Conservation (phyloP, 768 basidiomycete species). For the Boletus speciosus region DNA sequence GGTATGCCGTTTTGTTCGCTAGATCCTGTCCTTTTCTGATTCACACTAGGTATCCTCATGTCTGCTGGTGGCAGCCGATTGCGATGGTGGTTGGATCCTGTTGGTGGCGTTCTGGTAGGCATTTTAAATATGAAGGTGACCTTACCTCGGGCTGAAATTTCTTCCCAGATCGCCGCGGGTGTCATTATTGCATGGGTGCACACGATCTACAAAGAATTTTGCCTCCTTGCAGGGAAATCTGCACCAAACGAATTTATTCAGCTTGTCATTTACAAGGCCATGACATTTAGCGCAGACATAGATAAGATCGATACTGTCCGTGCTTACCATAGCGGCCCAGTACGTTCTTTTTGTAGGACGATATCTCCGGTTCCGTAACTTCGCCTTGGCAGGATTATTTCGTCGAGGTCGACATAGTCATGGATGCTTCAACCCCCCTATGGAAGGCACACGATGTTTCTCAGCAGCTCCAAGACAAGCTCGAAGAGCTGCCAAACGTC, state of each 20-base stretch:
- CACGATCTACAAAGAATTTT: constrained; percentile 80
- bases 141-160: neutral
- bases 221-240: constrained; percentile 85
- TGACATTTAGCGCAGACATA: constrained; percentile 86
- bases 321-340: constrained; percentile 88
- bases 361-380: neutral
- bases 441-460: constrained; percentile 87
- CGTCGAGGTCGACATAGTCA: constrained; percentile 94
- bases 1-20: constrained; percentile 38
- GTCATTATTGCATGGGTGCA: constrained; percentile 75
- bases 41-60: constrained; percentile 69
- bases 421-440: constrained; percentile 83
- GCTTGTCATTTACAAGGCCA: constrained; percentile 84
- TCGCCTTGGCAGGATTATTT: constrained; percentile 63
- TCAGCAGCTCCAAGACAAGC: constrained; percentile 82
- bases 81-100: constrained; percentile 81
- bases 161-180: constrained; percentile 64
- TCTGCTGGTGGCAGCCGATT: constrained; percentile 78
- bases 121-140: neutral
- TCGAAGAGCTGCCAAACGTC: constrained; percentile 86
- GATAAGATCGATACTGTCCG: constrained; percentile 86
- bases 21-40: neutral
- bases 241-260: constrained; percentile 90
- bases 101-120: constrained; percentile 71
- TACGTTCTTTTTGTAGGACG: constrained; percentile 26